These are phyloP conservation scores for Trypanosoma melophagium DNA, from an alignment of 208 protist species.

Conservation along the genomic window DNA sequence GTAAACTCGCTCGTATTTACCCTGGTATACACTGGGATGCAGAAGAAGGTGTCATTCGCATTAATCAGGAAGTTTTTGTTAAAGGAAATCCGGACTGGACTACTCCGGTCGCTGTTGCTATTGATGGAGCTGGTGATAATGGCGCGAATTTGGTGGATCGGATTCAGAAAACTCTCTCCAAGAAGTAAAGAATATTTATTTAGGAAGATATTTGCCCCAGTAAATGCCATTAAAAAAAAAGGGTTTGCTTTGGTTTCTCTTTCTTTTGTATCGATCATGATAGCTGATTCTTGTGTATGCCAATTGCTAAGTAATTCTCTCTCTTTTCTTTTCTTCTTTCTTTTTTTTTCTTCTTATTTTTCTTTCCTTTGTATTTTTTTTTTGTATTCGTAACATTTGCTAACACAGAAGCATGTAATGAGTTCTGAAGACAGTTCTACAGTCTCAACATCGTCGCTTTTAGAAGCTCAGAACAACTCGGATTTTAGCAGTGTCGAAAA, in stretches of 20 bases:
- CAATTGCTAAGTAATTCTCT: background rate
- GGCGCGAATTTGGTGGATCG: conserved; percentile 58
- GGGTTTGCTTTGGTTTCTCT: background rate
- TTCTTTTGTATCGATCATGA: background rate
- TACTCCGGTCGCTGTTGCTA: conserved; percentile 50
- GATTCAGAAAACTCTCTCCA: conserved; percentile 60
- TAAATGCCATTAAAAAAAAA: background rate
- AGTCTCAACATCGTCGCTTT: conserved; percentile 18
- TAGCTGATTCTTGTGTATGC: background rate
- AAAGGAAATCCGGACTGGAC: conserved; percentile 73
- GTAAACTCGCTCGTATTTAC: conserved; percentile 68
- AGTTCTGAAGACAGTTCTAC: conserved; percentile 21
- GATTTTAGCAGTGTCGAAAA: background rate
- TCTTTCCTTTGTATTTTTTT: conserved; percentile 15
- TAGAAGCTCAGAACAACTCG: conserved; percentile 2
- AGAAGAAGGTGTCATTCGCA: conserved; percentile 66
- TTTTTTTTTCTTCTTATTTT: background rate
- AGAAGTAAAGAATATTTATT: conserved; percentile 43
- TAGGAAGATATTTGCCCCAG: background rate
- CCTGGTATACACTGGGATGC: conserved; percentile 79
- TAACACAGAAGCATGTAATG: conserved; percentile 17
- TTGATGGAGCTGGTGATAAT: conserved; percentile 51
- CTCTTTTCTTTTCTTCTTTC: background rate
- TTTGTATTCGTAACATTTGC: background rate
- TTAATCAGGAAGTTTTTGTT: conserved; percentile 72